These are phyloP conservation scores for Komagataella populi DNA, from an alignment of 805 yeast species.

Conservation along the genomic window DNA sequence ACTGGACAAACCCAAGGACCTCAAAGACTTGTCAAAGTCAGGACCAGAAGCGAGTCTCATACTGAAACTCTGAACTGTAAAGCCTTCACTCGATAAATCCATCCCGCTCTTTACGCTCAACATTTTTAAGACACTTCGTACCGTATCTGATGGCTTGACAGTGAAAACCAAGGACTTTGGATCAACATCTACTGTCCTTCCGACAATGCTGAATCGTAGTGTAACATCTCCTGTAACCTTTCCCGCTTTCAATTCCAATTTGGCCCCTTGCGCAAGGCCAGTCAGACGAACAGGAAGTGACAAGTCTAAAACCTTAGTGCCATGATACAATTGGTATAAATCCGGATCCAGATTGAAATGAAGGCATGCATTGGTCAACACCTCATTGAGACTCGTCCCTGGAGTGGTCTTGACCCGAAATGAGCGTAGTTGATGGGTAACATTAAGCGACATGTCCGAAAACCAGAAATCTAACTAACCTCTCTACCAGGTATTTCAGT, in stretches of 20 bases:
- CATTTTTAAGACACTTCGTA: background rate
- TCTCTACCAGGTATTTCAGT: background rate
- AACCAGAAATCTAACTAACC: background rate
- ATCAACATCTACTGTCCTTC: background rate
- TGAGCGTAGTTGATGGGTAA: constrained; percentile 19
- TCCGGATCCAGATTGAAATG: constrained; percentile 21
- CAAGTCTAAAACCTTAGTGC: constrained; percentile 18
- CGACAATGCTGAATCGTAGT: background rate
- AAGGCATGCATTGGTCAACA: constrained; percentile 17
- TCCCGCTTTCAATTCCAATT: constrained; percentile 14
- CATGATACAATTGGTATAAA: constrained; percentile 11
- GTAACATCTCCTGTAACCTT: constrained; percentile 1
- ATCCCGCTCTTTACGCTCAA: background rate
- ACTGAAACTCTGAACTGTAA: background rate
- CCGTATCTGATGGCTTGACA: background rate
- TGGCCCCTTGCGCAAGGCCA: constrained; percentile 30
- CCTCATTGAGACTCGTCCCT: constrained; percentile 21
- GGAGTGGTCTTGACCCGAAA: constrained; percentile 21
- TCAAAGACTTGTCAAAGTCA: background rate
- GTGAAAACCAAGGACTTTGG: background rate
- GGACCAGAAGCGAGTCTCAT: background rate
- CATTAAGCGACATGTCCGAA: constrained; percentile 22
- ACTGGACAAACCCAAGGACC: background rate
- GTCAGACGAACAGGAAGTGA: constrained; percentile 28
- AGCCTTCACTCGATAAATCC: background rate